Evolutionary conservation across 1,284 basidiomycete species (phyloP).

Genomic region (Ganoderma meredithae): DNA sequence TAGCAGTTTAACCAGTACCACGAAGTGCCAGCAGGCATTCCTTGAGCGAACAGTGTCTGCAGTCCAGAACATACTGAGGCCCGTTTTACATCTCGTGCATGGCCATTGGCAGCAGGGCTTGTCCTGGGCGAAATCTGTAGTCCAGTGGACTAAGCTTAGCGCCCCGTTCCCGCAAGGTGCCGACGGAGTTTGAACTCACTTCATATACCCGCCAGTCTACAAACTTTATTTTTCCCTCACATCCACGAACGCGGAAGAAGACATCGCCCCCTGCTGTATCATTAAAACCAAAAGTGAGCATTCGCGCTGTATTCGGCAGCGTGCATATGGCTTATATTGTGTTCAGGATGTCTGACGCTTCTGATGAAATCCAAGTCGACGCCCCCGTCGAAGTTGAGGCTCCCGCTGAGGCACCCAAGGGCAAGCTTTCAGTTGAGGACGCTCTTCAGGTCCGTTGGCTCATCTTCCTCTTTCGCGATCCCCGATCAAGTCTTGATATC

Average conservation of each 20-base stretch:
- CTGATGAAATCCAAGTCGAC: conserved; percentile 91
- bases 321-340: neutral
- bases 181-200: conserved; percentile 57
- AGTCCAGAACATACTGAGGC: too few relatives aligned
- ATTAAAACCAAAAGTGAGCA: conserved; percentile 53
- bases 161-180: conserved; percentile 37
- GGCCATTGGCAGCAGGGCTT: too few relatives aligned
- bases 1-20: too few relatives aligned
- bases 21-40: too few relatives aligned
- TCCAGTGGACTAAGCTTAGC: too few relatives aligned
- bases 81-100: too few relatives aligned
- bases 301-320: too few relatives aligned
- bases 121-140: too few relatives aligned
- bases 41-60: too few relatives aligned
- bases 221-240: conserved; percentile 57
- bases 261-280: conserved; percentile 59
- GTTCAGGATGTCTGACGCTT: conserved; percentile 95
- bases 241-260: conserved; percentile 95
- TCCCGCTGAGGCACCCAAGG: conserved; percentile 86
- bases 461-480: neutral
- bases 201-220: conserved; percentile 29
- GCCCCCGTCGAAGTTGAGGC: conserved; percentile 84
- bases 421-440: conserved; percentile 96
- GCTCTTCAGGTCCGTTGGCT: conserved; percentile 82
- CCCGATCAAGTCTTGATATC: neutral